Evolutionary conservation across 1,139 yeast genomes (phyloP).

Genomic region (Taphrina confusa): DNA sequence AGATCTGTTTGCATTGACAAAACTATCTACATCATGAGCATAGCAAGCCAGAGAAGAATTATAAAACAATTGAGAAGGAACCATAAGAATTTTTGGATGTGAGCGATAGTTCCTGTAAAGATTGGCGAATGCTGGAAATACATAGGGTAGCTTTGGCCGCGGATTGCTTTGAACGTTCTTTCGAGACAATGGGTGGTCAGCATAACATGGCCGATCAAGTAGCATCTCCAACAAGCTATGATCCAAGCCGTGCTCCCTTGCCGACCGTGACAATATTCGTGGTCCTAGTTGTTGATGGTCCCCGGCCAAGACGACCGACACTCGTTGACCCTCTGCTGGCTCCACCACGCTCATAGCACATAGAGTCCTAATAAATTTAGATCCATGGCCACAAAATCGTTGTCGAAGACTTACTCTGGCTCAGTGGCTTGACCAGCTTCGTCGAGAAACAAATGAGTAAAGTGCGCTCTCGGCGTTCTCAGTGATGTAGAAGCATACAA

Average conservation of each 20-base stretch:
- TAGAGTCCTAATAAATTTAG: constrained; percentile 18
- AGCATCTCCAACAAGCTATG: constrained; percentile 39
- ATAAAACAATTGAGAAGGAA: constrained; percentile 40
- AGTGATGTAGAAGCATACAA: neutral
- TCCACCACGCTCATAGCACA: constrained; percentile 38
- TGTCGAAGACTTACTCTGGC: constrained; percentile 29
- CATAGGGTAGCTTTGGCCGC: constrained; percentile 34
- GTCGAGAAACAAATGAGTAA: constrained; percentile 39
- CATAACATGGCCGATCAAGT: constrained; percentile 36
- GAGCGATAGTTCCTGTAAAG: constrained; percentile 40
- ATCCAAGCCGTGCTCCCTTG: constrained; percentile 33
- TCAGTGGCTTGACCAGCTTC: constrained; percentile 41
- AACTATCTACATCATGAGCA: constrained; percentile 36
- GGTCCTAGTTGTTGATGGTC: constrained; percentile 41
- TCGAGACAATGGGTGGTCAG: constrained; percentile 39
- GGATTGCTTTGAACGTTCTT: constrained; percentile 24
- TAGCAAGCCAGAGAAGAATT: constrained; percentile 39
- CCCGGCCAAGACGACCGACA: constrained; percentile 39
- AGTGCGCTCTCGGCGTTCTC: constrained; percentile 34
- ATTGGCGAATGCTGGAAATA: constrained; percentile 39
- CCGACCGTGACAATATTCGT: constrained; percentile 35
- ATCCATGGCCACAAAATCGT: neutral
- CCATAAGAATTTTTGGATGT: constrained; percentile 39
- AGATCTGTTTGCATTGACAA: constrained; percentile 28
- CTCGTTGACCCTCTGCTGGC: constrained; percentile 32